Evolutionary conservation across 331 rosid genomes (phyloP).

Genomic region (Dryas integrifolia): DNA sequence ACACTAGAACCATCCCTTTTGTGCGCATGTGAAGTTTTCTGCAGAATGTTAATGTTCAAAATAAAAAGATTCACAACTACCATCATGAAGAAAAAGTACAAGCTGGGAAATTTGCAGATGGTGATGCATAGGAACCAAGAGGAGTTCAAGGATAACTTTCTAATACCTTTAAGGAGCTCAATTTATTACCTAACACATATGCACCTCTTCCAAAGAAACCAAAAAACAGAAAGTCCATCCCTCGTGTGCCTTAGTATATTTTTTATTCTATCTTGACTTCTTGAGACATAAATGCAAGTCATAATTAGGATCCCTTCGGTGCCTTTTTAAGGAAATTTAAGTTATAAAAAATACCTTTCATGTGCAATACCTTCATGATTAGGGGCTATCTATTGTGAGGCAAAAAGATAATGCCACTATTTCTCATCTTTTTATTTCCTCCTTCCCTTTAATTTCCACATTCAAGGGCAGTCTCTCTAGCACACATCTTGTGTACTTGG

Average conservation of each 20-base stretch:
- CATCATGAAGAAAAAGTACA: not conserved
- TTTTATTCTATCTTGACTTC: not conserved
- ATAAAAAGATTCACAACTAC: not conserved
- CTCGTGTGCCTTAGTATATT: not conserved
- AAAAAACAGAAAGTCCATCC: not conserved
- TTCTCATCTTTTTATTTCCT: constrained; percentile 1
- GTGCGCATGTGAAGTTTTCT: constrained; percentile 59
- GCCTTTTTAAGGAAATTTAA: not conserved
- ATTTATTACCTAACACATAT: not conserved
- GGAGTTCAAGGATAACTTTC: not conserved
- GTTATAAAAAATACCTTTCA: not conserved
- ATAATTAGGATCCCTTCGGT: not conserved
- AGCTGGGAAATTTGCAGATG: not conserved
- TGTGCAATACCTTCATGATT: not conserved
- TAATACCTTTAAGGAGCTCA: not conserved
- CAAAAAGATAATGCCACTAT: not conserved
- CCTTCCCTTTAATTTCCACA: not conserved
- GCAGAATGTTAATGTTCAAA: constrained; percentile 39
- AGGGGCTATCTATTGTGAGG: not conserved
- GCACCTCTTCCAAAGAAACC: not conserved
- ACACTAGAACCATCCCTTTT: constrained; percentile 80
- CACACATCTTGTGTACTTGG: not conserved
- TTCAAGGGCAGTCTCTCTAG: not conserved
- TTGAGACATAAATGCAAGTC: not conserved
- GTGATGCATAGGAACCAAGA: not conserved